Percentiles rank a stretch among this genome's conserved stretches.
phyloP scores from a whole-genome alignment of 2,329 filamentous ascomycete species.

The Sclerotiophoma versabilis region DNA sequence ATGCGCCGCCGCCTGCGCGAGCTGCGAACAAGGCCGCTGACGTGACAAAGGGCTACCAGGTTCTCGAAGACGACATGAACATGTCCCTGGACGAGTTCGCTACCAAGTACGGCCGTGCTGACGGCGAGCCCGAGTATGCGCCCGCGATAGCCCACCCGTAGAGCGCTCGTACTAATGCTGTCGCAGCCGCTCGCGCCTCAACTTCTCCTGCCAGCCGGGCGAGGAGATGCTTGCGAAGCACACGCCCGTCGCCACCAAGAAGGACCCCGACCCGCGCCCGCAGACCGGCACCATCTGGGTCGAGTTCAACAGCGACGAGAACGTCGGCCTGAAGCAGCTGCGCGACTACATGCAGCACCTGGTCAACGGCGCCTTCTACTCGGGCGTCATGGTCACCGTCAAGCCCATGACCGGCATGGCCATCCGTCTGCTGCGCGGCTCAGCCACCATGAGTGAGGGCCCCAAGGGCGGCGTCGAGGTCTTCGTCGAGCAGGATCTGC shows the following conservation, averaged over 20 bases:
- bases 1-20: conserved; percentile 29
- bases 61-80: conserved; percentile 86
- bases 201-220: conserved; percentile 86
- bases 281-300: conserved; percentile 90
- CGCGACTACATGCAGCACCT: conserved; percentile 87
- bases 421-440: conserved; percentile 43
- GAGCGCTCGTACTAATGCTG: conserved; percentile 14
- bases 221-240: conserved; percentile 85
- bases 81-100: conserved; percentile 86
- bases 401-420: conserved; percentile 84
- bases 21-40: conserved; percentile 27
- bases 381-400: conserved; percentile 87
- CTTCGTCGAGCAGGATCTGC: conserved; percentile 92
- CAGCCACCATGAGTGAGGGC: conserved; percentile 36
- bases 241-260: conserved; percentile 72
- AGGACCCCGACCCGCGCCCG: conserved; percentile 72
- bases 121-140: conserved; percentile 78
- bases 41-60: conserved; percentile 79
- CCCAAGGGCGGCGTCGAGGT: conserved; percentile 91
- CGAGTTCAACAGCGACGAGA: conserved; percentile 83
- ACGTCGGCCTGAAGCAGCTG: conserved; percentile 90
- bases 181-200: conserved; percentile 78
- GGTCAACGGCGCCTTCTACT: conserved; percentile 80
- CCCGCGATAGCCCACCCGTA: conserved; percentile 3
- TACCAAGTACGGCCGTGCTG: conserved; percentile 71